A percentile compares a stretch with the other conserved stretches of the same genome.
These are phyloP conservation scores for Cryptomeria japonica DNA, from an alignment of 75 land plant species.

Conservation along the genomic window DNA sequence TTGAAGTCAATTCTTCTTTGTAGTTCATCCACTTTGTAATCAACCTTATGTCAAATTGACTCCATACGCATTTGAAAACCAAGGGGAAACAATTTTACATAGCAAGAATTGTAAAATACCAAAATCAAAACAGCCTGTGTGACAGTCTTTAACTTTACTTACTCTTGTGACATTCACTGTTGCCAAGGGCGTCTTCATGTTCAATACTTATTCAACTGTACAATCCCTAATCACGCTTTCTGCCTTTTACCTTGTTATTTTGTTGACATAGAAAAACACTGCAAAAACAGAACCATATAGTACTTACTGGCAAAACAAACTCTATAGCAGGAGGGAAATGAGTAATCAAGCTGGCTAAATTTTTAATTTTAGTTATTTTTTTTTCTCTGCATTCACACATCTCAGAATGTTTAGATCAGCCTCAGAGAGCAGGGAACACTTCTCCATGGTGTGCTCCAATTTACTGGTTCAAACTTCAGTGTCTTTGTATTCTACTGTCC, in stretches of 20 bases:
- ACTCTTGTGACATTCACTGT: conserved; percentile 42
- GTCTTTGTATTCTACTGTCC: no score
- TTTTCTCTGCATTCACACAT: no score
- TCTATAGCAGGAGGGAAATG: no score
- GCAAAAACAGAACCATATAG: neutral
- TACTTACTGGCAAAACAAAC: no score
- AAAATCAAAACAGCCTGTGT: conserved; percentile 44
- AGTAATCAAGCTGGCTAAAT: no score
- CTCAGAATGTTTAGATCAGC: no score
- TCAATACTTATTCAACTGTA: neutral
- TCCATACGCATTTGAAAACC: neutral
- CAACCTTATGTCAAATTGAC: neutral
- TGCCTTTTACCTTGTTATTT: neutral
- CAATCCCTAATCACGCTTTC: neutral
- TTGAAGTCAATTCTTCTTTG: neutral
- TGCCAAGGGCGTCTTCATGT: neutral
- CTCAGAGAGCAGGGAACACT: no score
- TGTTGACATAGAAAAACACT: neutral
- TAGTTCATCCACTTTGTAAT: neutral
- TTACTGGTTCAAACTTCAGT: no score
- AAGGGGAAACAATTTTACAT: neutral
- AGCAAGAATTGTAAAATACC: conserved; percentile 18
- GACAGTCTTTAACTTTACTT: conserved; percentile 42
- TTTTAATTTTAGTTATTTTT: no score
- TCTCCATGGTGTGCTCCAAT: no score